These are phyloP conservation scores for Mollisiaceae sp. DNA, from an alignment of 2,329 filamentous ascomycete genomes.

Conservation along the genomic window DNA sequence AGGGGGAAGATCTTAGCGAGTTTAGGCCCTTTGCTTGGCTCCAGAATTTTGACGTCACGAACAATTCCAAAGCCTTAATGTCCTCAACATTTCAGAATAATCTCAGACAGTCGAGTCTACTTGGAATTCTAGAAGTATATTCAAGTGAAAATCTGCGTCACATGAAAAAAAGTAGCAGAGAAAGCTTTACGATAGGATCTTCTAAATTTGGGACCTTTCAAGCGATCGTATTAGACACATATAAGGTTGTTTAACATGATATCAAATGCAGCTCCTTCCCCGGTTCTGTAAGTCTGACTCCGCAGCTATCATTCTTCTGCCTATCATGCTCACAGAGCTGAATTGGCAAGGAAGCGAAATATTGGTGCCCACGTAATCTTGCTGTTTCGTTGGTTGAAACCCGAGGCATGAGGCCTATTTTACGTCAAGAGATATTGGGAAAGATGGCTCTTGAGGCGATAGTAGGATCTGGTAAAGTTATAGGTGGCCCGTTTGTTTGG, in stretches of 20 bases:
- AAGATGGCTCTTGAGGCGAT: neutral
- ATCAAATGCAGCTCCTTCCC: neutral
- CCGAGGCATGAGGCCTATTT: neutral
- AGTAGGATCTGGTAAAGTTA: neutral
- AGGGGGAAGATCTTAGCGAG: conserved; percentile 3
- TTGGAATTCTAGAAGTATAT: neutral
- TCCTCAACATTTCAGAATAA: neutral
- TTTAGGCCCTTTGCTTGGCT: neutral
- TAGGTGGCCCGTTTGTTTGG: neutral
- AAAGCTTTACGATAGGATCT: too few species aligned
- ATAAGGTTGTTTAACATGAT: neutral
- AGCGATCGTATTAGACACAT: too few species aligned
- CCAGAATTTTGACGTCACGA: neutral
- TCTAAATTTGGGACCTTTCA: too few species aligned
- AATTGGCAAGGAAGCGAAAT: neutral
- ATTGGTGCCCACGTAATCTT: neutral
- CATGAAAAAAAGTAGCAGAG: too few species aligned
- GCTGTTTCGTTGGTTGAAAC: neutral
- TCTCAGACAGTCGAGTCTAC: too few species aligned
- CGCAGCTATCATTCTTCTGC: neutral
- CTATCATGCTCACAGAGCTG: neutral
- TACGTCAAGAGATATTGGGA: neutral
- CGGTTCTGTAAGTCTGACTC: neutral
- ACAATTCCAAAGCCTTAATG: too few species aligned
- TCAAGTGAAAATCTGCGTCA: neutral